Evolutionary conservation across 768 basidiomycete genomes (phyloP).

Genomic region (Hemileccinum rubropunctum): DNA sequence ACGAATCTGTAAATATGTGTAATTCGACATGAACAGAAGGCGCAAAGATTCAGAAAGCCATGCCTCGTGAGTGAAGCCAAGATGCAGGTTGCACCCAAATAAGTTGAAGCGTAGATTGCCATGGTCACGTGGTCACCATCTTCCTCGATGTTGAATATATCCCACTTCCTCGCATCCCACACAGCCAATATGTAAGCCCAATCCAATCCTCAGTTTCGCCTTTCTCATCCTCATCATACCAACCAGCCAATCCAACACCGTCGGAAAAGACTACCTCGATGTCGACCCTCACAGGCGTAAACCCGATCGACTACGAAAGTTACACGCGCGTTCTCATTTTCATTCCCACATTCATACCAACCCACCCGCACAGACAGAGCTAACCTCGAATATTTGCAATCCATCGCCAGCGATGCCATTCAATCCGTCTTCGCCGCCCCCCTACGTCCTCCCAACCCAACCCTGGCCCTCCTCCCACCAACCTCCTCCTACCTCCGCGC

Average conservation of each 20-base stretch:
- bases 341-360: background rate
- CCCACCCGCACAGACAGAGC: conserved; percentile 42
- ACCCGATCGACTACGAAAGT: conserved; percentile 78
- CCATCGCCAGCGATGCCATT: conserved; percentile 75
- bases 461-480: conserved; percentile 79
- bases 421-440: conserved; percentile 76
- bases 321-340: conserved; percentile 63
- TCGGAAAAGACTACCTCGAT: conserved; percentile 80
- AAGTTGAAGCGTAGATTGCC: no score
- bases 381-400: conserved; percentile 78
- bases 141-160: no score
- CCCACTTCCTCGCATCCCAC: conserved; percentile 71
- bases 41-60: no score
- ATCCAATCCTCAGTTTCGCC: background rate
- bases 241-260: conserved; percentile 62
- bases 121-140: no score
- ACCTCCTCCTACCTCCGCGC: conserved; percentile 79
- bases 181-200: conserved; percentile 63
- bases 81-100: no score
- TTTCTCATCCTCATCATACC: background rate
- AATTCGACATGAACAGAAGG: no score
- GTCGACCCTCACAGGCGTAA: conserved; percentile 86
- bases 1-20: no score
- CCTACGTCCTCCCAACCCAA: conserved; percentile 80
- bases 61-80: no score